A percentile compares a stretch with the other conserved stretches of the same genome.
Conservation (phyloP, 1,139 yeast genomes). For the Yamadazyma diddensiae region DNA sequence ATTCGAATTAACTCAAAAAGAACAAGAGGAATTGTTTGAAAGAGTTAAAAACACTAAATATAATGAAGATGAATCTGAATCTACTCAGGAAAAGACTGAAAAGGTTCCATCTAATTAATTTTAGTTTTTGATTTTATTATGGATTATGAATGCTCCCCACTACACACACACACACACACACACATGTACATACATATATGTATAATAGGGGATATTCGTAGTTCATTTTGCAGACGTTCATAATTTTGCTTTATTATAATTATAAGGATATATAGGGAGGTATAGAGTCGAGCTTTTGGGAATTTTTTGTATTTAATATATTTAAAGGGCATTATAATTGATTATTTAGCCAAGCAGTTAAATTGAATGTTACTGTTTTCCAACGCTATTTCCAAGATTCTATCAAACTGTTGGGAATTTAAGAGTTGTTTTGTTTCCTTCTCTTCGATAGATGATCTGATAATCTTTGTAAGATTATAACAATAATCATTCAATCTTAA, state of each 20-base stretch:
- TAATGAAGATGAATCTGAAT: constrained; percentile 15
- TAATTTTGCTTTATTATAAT: constrained; percentile 1
- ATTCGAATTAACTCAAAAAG: constrained; percentile 50
- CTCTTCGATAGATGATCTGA: constrained; percentile 31
- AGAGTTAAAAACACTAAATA: constrained; percentile 29
- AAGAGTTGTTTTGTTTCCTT: constrained; percentile 18
- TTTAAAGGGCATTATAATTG: constrained; percentile 12
- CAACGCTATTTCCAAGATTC: constrained; percentile 27
- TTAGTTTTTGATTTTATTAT: too few species aligned
- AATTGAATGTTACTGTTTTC: constrained; percentile 35
- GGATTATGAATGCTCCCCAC: neutral
- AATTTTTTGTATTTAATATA: constrained; percentile 11
- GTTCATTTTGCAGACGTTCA: neutral
- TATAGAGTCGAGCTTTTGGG: constrained; percentile 17
- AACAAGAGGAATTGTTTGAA: constrained; percentile 53
- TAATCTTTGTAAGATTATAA: constrained; percentile 33
- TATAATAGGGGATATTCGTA: too few species aligned
- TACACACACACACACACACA: constrained; percentile 16
- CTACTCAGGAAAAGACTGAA: constrained; percentile 20
- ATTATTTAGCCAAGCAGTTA: constrained; percentile 17
- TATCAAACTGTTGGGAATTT: constrained; percentile 24
- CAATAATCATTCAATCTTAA: constrained; percentile 37
- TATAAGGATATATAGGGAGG: constrained; percentile 12
- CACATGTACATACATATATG: too few species aligned
- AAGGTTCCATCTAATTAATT: constrained; percentile 1